Percentiles rank a stretch among this genome's conserved stretches.
Evolutionary conservation across 176 grass and related monocot genomes (phyloP).

Genomic region (Zizania latifolia): DNA sequence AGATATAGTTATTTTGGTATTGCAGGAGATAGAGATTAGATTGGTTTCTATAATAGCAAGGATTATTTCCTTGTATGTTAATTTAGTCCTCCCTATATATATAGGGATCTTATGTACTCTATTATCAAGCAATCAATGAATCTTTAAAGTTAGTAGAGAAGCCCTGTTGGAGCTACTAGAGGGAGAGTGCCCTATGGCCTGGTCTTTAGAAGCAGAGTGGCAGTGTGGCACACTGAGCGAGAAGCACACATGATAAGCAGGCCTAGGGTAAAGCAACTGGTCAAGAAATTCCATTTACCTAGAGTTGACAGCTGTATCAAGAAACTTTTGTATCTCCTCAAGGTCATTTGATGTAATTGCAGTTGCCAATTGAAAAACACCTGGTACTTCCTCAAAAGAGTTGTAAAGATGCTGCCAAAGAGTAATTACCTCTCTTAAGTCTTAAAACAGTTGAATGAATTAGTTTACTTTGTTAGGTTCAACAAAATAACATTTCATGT

Average conservation of each 20-base stretch:
- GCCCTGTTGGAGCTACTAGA: no score
- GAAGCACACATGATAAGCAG: neutral
- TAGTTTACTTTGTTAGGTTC: neutral
- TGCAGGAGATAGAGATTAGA: no score
- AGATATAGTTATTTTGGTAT: no score
- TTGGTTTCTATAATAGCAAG: no score
- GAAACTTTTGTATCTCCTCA: slow-evolving; percentile 98
- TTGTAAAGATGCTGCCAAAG: slow-evolving; percentile 78
- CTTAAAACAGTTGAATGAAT: neutral
- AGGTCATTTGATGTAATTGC: slow-evolving; percentile 92
- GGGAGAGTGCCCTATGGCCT: no score
- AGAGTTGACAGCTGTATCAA: slow-evolving; percentile 84
- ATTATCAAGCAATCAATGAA: no score
- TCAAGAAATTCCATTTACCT: slow-evolving; percentile 46
- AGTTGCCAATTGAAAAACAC: slow-evolving; percentile 93
- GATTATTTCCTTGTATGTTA: no score
- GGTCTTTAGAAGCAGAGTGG: no score
- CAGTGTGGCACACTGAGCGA: neutral
- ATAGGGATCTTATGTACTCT: no score
- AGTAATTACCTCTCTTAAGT: slow-evolving; percentile 28
- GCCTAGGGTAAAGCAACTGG: neutral
- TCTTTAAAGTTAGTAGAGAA: no score
- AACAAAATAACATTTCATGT: neutral
- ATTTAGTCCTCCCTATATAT: no score
- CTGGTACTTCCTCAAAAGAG: slow-evolving; percentile 83